These are phyloP conservation scores for Chlorella variabilis DNA, from an alignment of 163 green algal species.

Conservation along the genomic window DNA sequence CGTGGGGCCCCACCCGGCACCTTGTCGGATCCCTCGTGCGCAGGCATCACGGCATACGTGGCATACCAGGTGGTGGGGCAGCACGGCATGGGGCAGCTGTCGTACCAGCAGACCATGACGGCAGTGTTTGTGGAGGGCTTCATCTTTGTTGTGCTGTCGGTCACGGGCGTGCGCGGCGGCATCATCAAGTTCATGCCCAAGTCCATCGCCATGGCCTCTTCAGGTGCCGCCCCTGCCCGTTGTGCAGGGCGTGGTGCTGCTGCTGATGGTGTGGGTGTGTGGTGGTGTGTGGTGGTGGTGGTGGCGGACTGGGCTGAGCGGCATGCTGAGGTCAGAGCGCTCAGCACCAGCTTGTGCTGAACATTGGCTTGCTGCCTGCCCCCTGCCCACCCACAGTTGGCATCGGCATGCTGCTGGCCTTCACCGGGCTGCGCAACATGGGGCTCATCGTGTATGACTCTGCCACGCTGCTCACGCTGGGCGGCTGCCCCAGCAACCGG, in stretches of 20 bases:
- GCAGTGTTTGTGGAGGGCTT: conserved; percentile 85
- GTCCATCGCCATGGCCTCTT: conserved; percentile 65
- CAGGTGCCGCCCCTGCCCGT: no score
- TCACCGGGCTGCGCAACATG: conserved; percentile 79
- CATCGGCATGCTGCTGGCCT: conserved; percentile 88
- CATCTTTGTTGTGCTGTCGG: conserved; percentile 81
- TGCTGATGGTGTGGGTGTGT: no score
- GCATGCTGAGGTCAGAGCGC: no score
- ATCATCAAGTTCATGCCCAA: conserved; percentile 74
- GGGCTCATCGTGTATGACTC: conserved; percentile 69
- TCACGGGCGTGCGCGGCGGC: conserved; percentile 69
- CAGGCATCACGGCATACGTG: conserved; percentile 85
- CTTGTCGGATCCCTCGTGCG: not conserved
- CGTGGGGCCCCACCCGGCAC: not conserved
- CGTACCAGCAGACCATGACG: conserved; percentile 73
- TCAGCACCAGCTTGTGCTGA: no score
- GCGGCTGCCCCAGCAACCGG: conserved; percentile 38
- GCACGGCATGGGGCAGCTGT: conserved; percentile 57
- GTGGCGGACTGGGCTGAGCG: no score
- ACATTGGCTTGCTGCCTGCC: no score
- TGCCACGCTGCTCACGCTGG: conserved; percentile 73
- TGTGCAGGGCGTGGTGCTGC: no score
- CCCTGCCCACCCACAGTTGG: conserved; percentile 50
- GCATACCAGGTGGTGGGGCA: conserved; percentile 81
- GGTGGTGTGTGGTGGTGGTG: not conserved